Evolutionary conservation across 208 protist genomes (phyloP).

Genomic region (Acanthamoeba lenticulata): DNA sequence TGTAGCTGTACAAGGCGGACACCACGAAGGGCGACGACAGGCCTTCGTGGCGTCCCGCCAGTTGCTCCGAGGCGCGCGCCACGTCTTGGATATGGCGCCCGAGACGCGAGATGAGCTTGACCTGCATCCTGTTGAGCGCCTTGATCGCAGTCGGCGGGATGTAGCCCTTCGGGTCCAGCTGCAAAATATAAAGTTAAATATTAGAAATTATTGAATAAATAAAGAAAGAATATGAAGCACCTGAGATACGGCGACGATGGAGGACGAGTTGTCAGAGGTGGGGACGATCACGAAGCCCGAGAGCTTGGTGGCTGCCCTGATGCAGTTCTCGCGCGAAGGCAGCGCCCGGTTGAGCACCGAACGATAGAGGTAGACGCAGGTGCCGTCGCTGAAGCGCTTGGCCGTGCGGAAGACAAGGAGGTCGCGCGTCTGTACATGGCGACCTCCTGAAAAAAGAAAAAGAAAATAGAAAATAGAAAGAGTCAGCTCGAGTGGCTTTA

Average conservation of each 20-base stretch:
- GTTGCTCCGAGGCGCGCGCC: not conserved
- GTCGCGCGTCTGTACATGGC: not conserved
- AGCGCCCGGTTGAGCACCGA: not conserved
- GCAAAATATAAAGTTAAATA: no score
- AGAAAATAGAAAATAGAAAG: not conserved
- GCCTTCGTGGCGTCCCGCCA: not conserved
- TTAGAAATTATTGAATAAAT: not conserved
- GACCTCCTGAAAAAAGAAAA: not conserved
- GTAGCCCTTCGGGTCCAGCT: conserved; percentile 53
- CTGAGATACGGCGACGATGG: not conserved
- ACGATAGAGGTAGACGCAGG: conserved; percentile 2
- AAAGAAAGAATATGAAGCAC: not conserved
- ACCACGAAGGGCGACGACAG: not conserved
- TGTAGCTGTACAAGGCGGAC: conserved; percentile 12
- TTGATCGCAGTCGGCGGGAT: not conserved
- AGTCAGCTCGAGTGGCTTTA: no score
- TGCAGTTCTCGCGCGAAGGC: conserved; percentile 13
- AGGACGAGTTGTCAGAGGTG: not conserved
- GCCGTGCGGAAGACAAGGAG: conserved; percentile 30
- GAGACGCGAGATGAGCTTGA: not conserved
- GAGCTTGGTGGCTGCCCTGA: not conserved
- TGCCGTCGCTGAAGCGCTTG: conserved; percentile 43
- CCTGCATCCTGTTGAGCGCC: conserved; percentile 22
- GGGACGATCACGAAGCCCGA: not conserved
- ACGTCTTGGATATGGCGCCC: conserved; percentile 15